A percentile compares a stretch with the other conserved stretches of the same genome.
These are phyloP conservation scores for Boletus coccyginus DNA, from an alignment of 768 basidiomycete genomes.

Conservation along the genomic window DNA sequence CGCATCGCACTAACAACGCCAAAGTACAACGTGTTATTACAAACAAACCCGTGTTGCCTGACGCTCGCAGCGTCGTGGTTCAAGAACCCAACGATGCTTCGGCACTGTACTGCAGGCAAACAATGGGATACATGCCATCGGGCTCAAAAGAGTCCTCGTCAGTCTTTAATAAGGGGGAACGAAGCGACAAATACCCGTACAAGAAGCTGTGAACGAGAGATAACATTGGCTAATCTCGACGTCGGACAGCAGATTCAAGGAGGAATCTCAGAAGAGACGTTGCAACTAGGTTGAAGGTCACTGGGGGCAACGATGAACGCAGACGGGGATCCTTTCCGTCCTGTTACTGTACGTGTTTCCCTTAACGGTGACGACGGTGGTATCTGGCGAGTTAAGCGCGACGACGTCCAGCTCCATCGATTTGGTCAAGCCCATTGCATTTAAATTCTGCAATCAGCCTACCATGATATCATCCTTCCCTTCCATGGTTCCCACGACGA, in stretches of 20 bases:
- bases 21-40: not conserved
- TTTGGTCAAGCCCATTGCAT: not conserved
- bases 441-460: not conserved
- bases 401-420: not conserved
- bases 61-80: constrained; percentile 17
- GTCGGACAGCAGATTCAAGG: constrained; percentile 28
- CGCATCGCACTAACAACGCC: constrained; percentile 23
- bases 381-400: not conserved
- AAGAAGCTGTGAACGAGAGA: constrained; percentile 25
- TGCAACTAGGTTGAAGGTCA: constrained; percentile 30
- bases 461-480: too few relatives aligned
- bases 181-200: constrained; percentile 19
- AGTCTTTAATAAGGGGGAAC: constrained; percentile 17
- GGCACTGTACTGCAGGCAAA: constrained; percentile 24
- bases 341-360: not conserved
- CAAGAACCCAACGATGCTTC: constrained; percentile 27
- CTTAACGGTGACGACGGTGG: not conserved
- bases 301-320: constrained; percentile 20
- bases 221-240: not conserved
- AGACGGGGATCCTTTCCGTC: not conserved
- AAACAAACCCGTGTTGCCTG: constrained; percentile 18
- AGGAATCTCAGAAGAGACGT: constrained; percentile 31
- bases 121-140: too few relatives aligned
- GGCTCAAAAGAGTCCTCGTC: constrained; percentile 18
- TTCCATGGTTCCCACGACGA: constrained; percentile 8